A percentile compares a stretch with the other conserved stretches of the same genome.
These are phyloP conservation scores for Aspergillus novofumigatus DNA, from an alignment of 2,329 filamentous ascomycete genomes.

Conservation along the genomic window DNA sequence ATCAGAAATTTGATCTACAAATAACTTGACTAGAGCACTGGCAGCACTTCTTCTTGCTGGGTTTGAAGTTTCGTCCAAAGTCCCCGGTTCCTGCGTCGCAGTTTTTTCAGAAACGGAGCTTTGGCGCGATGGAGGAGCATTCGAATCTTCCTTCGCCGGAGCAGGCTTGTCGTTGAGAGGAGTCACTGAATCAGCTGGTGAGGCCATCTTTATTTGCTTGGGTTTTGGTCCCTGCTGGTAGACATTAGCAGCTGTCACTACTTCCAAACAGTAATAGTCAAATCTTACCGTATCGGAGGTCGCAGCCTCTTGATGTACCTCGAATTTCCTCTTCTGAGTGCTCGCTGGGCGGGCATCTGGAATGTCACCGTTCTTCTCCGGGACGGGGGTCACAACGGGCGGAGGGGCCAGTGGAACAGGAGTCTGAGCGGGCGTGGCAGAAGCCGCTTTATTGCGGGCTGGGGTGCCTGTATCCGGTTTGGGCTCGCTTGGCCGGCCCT, in stretches of 20 bases:
- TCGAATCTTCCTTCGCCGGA: constrained; percentile 30
- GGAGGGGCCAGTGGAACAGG: constrained; percentile 13
- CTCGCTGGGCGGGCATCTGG: constrained; percentile 22
- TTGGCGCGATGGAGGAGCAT: constrained; percentile 23
- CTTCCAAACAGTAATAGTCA: not conserved
- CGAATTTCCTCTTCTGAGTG: constrained; percentile 44
- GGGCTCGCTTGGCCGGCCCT: constrained; percentile 60
- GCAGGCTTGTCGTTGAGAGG: constrained; percentile 22
- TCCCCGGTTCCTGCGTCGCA: constrained; percentile 29
- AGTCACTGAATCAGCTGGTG: constrained; percentile 18
- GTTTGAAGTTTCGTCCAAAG: constrained; percentile 53
- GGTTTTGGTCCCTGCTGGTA: constrained; percentile 34
- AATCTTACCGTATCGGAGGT: constrained; percentile 29
- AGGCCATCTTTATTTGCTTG: constrained; percentile 40
- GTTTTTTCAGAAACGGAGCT: constrained; percentile 28
- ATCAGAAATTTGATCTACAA: constrained; percentile 61
- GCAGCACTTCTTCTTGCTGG: constrained; percentile 65
- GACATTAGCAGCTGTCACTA: constrained; percentile 20
- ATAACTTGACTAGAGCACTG: constrained; percentile 65
- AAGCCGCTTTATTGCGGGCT: constrained; percentile 22
- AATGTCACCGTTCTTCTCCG: constrained; percentile 26
- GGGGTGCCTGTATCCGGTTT: constrained; percentile 45
- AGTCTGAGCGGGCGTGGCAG: constrained; percentile 22
- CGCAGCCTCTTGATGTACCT: constrained; percentile 32
- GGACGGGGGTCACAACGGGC: constrained; percentile 15